Base-by-base conservation (phyloP, 371 early-diverging fungal genomes). In the Basidiobolus meristosporus region DNA sequence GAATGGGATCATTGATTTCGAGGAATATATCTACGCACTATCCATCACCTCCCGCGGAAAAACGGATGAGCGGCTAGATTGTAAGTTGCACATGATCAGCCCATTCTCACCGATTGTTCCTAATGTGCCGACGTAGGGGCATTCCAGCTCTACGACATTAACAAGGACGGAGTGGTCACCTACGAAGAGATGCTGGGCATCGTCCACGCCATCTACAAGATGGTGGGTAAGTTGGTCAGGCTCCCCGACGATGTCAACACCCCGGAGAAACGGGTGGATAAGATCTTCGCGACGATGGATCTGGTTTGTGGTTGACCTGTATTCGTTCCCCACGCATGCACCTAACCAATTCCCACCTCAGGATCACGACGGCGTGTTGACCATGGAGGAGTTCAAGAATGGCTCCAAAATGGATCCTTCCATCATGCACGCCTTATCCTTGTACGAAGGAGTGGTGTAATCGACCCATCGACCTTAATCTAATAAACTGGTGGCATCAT, bases 251-350 rank as follows among this genome's bases (percentile, higher is more conserved):
- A 92, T 57, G 86, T 86, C 48, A 76, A 80, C 48, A 90, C 90
- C n/a, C 88, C 92, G 5, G 78, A 85, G 44, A 82, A 85, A 55
- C 67, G 91, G 10, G 90, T 90, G 4, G 63, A 76, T 32, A 91
- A 91, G 67, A 80, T 91, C 33, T 90, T 92, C 57, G 60, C 62
- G 14, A 43, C 83, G 46, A 90, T 92, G 93, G 93, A 90, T 57
- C 64, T 53, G 48, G 73, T 71, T 59, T 54, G 54, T 44, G 43
- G 7, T 12, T n/a, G 15, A 18, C 10, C 11, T 39, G 26, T 26
- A 18, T 20, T 22, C 21, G 26, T 29, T 15, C 15, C 28, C 9
- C 6, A 36, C 23, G 22, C 29, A 39, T 3, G 1, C 32, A 34
- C n/a, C 36, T 39, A 16, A n/a, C 18, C 28, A 38, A 30, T 1